Evolutionary conservation across 306 rosid species (phyloP).

Genomic region (Lithocarpus polystachyus): DNA sequence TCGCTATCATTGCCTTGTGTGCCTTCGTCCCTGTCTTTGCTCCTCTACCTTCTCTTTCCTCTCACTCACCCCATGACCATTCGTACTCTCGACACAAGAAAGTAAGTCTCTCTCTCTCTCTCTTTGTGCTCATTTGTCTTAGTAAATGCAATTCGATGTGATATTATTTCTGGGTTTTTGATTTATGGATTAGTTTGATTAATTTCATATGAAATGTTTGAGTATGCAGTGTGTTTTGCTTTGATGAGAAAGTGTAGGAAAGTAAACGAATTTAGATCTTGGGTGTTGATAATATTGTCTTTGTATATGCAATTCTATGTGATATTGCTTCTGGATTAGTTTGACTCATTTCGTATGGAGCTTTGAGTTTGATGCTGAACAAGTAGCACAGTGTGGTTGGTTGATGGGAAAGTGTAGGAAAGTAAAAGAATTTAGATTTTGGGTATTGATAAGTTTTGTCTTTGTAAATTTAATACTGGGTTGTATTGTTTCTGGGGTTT

Average conservation of each 20-base stretch:
- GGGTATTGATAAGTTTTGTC: too few species aligned
- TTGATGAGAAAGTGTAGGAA: not conserved
- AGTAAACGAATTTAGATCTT: not conserved
- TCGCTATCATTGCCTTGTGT: not conserved
- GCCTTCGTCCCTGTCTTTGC: constrained; percentile 6
- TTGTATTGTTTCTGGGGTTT: too few species aligned
- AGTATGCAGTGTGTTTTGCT: not conserved
- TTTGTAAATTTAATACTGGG: too few species aligned
- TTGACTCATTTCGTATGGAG: not conserved
- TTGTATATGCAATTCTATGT: not conserved
- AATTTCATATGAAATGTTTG: not conserved
- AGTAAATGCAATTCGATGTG: not conserved
- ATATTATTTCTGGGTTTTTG: not conserved
- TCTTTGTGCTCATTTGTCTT: not conserved
- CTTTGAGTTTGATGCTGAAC: too few species aligned
- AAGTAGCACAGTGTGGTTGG: too few species aligned
- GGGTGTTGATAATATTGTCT: not conserved
- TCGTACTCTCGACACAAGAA: not conserved
- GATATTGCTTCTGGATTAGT: not conserved
- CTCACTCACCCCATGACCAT: not conserved
- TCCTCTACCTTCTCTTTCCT: constrained; percentile 3
- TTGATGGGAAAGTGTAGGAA: too few species aligned
- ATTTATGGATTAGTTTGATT: not conserved
- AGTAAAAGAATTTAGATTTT: too few species aligned
- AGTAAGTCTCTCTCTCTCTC: not conserved